phyloP scores from a whole-genome alignment of 345 rosid species.

The Brassica napus region Da-Ae NC_063450.1:45209501-45210000 shows the following conservation, averaged over 20 bases:
- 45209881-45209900: conserved; percentile 31
- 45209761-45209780: conserved; percentile 49
- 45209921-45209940: conserved; percentile 49
- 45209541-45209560: conserved; percentile 53
- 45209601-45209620: conserved; percentile 69
- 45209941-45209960: conserved; percentile 5
- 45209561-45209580: conserved; percentile 56
- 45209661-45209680: conserved; percentile 52
- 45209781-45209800: conserved; percentile 42
- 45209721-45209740: conserved; percentile 66
- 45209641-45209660: conserved; percentile 87
- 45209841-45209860: conserved; percentile 32
- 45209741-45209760: conserved; percentile 64
- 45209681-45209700: conserved; percentile 61
- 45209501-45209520: conserved; percentile 60
- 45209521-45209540: conserved; percentile 70
- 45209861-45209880: conserved; percentile 35
- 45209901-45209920: conserved; percentile 28
- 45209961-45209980: conserved; percentile 43
- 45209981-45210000: conserved; percentile 56
- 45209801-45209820: conserved; percentile 28
- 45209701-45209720: conserved; percentile 58
- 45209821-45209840: conserved; percentile 44
- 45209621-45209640: conserved; percentile 60
- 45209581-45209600: conserved; percentile 79